Base-by-base conservation (phyloP, 306 rosid species). In the Oxytropis ochrocephala region DNA sequence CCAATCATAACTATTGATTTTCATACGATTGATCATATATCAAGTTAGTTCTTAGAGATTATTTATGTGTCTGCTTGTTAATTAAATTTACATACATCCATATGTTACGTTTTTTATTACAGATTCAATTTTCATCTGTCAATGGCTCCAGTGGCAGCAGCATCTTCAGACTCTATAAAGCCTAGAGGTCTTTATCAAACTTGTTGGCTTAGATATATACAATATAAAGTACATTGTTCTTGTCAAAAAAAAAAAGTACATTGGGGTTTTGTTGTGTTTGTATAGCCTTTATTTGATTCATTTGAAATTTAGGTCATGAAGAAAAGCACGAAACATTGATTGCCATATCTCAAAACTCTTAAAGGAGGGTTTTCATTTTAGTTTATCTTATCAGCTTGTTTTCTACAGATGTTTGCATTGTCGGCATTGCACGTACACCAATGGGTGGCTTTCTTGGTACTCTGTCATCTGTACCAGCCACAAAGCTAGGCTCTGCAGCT, bases 351-450 rank as follows among this genome's bases (percentile, higher is more conserved):
- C 12, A 53, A 38, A 53, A 14, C 21, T 18, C 12, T 38, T 9
- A 35, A 14, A 11, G 16, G 56, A 48, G 1, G 33, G 8, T 32
- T 56, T 59, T 52, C 21, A 13, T 61, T 33, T 71, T 58, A 24
- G 17, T 62, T 73, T 42, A 44, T 69, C 59, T 55, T 64, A 24
- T 73, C 44, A 16, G 47, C 72, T 60, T 79, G 39, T 53, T 56
- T 42, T 80, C 42, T 81, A 53, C 78, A 95, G 99, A 91, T 95
- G 99, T 95, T 74, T 91, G 89, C 88, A 73, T 95, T 3, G 99
- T 95, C 58, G 99, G 99, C 68, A 83, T 91, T 84, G 97, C 99
- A 19, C 92, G 99, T n/a, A 95, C 99, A 30, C 99, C 99, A 4
- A 87, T 95, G 95, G 99, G 99, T 69, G 96, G 81, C 16, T 89